A percentile compares a stretch with the other conserved stretches of the same genome.
Evolutionary conservation across 768 basidiomycete genomes (phyloP).

Genomic region (Dioszegia crocea): DNA sequence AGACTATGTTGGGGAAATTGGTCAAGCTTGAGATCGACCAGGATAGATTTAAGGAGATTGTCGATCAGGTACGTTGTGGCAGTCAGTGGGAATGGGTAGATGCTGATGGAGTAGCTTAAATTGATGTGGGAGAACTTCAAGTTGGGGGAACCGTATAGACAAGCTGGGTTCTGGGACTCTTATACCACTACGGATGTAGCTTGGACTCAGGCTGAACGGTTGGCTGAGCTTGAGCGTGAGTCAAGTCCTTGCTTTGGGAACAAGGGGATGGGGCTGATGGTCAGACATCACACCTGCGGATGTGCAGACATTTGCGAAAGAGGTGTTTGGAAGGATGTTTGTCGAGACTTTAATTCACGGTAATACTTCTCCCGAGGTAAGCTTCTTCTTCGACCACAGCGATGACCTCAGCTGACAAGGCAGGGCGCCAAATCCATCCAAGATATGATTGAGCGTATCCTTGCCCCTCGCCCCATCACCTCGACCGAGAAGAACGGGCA

Average conservation of each 20-base stretch:
- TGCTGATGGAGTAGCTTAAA: conserved; percentile 51
- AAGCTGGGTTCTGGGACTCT: conserved; percentile 62
- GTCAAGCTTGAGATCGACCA: conserved; percentile 62
- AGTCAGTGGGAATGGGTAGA: neutral
- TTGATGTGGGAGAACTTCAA: conserved; percentile 80
- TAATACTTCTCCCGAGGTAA: conserved; percentile 76
- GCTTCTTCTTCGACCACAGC: conserved; percentile 33
- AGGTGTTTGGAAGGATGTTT: conserved; percentile 63
- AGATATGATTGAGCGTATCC: conserved; percentile 64
- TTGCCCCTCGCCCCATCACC: conserved; percentile 59
- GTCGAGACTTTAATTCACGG: conserved; percentile 73
- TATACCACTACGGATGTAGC: conserved; percentile 64
- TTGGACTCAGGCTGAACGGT: conserved; percentile 73
- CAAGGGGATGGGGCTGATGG: conserved; percentile 8
- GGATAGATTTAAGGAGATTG: conserved; percentile 74
- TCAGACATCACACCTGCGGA: conserved; percentile 70
- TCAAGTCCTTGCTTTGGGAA: conserved; percentile 10
- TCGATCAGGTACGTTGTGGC: conserved; percentile 64
- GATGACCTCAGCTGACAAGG: neutral
- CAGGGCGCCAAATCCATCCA: conserved; percentile 75
- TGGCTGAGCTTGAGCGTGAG: conserved; percentile 70
- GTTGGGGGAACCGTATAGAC: conserved; percentile 76
- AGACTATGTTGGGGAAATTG: conserved; percentile 67
- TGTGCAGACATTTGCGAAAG: conserved; percentile 60
- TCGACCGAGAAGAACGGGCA: conserved; percentile 57